Evolutionary conservation across 2,329 filamentous ascomycete genomes (phyloP), one percentile per base, ranked within the genome.

Genomic region (Verticillium nonalfalfae): DNA sequence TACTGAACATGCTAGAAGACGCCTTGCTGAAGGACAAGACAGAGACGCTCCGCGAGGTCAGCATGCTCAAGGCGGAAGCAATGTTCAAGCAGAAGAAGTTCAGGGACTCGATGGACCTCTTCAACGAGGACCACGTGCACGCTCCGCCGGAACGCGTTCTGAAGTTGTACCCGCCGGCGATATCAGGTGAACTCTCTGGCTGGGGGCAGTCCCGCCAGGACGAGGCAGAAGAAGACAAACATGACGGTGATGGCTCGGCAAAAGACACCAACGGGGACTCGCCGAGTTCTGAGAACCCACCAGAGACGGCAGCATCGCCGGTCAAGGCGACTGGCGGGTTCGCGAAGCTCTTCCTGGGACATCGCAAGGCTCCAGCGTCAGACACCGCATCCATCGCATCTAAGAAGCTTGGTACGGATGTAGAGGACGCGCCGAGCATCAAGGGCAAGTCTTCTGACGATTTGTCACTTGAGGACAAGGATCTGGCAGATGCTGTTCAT

Each of bases 111-210:
- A 84, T 99, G 77, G 93, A 98, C 67, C 77, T 99, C 1, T 98
- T 98, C 75, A 87, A 86, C 59, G 84, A 86, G 67, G 91, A 91
- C 3, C 90, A 95, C 60, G 92, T 97, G 2, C 87, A 91, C 68
- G 93, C 95, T 0, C 91, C 95, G 0, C 94, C 95, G 0, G 92
- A 96, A 71, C 84, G 91, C 58, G 95, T 98, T 3, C 87, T 99
- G 64, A 86, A 85, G 50, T 76, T 98, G 10, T 99, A 93, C 68
- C 95, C 95, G 1, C 87, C 82, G 63, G 81, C 87, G 9, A 96
- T 99, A 66, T 90, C 94, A 1, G 95, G 95, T 0, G 86, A 91
- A 31, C 76, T 96, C 1, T 93, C 92, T 0, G 82, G 79, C 1
- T 79, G 87, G 66, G 62, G 70, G 1, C 69, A 72, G 6, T 68